phyloP scores from a whole-genome alignment of 495 filamentous ascomycete genomes.

The Tuber magnatum region DNA sequence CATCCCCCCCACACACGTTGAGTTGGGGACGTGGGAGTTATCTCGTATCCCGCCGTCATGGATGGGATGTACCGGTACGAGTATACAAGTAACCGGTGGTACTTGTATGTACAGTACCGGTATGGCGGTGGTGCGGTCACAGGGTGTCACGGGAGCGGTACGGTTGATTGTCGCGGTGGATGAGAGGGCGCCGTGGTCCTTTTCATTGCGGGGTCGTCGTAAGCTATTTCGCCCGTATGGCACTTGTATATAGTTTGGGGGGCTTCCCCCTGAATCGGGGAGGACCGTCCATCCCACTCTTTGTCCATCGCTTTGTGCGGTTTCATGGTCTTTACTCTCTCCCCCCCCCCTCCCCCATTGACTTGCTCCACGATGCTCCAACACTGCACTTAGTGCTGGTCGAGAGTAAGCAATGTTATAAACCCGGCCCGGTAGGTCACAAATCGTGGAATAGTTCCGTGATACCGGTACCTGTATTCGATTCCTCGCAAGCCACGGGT shows the following conservation, averaged over 20 bases:
- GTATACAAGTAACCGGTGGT: too few species aligned
- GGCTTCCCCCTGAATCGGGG: neutral
- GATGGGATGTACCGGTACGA: too few species aligned
- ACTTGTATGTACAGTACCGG: too few species aligned
- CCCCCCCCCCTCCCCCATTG: neutral
- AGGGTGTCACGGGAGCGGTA: neutral
- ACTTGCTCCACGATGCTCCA: neutral
- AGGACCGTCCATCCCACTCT: neutral
- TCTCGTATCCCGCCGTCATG: neutral
- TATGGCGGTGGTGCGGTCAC: neutral
- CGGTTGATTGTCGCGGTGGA: neutral
- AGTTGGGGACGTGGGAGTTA: neutral
- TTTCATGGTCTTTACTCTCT: neutral
- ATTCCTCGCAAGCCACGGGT: too few species aligned
- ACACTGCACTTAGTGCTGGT: neutral
- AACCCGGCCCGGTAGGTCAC: neutral
- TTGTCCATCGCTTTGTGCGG: neutral
- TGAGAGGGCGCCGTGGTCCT: neutral
- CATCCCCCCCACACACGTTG: neutral
- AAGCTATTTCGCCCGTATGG: neutral
- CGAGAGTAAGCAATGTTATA: neutral
- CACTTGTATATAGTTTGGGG: neutral
- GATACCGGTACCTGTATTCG: too few species aligned
- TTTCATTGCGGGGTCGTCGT: neutral
- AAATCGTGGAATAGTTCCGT: neutral